A percentile compares a stretch with the other conserved stretches of the same genome.
phyloP scores from a whole-genome alignment of 495 filamentous ascomycete species.

The Ascobolus immersus region DNA sequence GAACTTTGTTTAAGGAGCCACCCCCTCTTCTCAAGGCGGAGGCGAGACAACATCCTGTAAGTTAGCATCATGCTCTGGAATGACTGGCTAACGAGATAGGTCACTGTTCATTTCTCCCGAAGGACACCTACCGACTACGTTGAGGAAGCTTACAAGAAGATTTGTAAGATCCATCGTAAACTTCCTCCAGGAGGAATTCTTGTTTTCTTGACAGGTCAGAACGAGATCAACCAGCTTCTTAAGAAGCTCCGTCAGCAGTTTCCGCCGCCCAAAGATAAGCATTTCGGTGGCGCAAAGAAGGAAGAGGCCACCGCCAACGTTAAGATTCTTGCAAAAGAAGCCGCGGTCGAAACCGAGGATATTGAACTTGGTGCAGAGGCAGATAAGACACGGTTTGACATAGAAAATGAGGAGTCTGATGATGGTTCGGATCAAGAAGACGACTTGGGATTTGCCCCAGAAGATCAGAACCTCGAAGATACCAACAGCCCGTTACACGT shows the following conservation, averaged over 20 bases:
- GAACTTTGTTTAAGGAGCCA: slow-evolving; percentile 46
- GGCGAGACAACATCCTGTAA: slow-evolving; percentile 76
- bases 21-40: slow-evolving; percentile 77
- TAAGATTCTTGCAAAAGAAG: slow-evolving; percentile 49
- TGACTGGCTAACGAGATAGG: too few relatives aligned
- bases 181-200: slow-evolving; percentile 79
- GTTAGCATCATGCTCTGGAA: too few relatives aligned
- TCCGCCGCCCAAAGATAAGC: too few relatives aligned
- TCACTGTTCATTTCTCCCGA: slow-evolving; percentile 69
- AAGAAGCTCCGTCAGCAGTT: slow-evolving; percentile 55
- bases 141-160: slow-evolving; percentile 67
- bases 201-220: slow-evolving; percentile 85
- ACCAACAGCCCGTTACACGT: slow-evolving; percentile 29
- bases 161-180: slow-evolving; percentile 68
- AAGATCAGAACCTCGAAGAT: slow-evolving; percentile 26
- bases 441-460: slow-evolving; percentile 31
- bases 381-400: too few relatives aligned
- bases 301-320: slow-evolving; percentile 32
- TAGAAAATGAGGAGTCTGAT: slow-evolving; percentile 23
- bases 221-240: slow-evolving; percentile 57
- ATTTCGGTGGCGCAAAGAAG: slow-evolving; percentile 15
- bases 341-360: slow-evolving; percentile 63
- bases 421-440: slow-evolving; percentile 31
- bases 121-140: slow-evolving; percentile 69
- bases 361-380: slow-evolving; percentile 40